Evolutionary conservation across 78 protist genomes (phyloP).

Genomic region (Chrysochromulina tobinii): DNA sequence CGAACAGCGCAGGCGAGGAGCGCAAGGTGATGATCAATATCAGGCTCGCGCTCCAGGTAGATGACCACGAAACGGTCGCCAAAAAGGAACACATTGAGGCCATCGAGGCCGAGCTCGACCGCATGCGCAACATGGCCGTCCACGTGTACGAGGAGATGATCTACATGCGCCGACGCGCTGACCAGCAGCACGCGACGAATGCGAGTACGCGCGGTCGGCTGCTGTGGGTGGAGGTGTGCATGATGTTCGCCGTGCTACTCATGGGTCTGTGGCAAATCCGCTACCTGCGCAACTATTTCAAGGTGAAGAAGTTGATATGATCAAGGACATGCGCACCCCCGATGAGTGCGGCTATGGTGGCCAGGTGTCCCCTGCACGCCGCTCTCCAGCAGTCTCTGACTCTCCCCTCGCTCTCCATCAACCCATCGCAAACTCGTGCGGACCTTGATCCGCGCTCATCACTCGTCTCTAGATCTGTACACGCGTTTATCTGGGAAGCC

Average conservation of each 20-base stretch:
- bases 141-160: not conserved
- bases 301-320: not conserved
- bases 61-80: not conserved
- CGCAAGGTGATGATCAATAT: not conserved
- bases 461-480: no score
- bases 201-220: not conserved
- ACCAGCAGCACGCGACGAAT: not conserved
- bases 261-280: conserved; percentile 10
- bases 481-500: no score
- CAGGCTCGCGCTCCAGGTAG: not conserved
- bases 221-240: not conserved
- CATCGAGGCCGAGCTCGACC: not conserved
- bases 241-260: not conserved
- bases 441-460: no score
- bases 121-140: not conserved
- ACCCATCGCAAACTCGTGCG: no score
- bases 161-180: not conserved
- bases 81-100: not conserved
- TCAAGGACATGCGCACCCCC: not conserved
- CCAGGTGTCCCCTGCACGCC: no score
- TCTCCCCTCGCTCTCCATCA: no score
- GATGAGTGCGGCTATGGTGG: no score
- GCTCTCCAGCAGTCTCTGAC: no score
- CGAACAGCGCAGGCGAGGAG: not conserved
- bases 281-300: not conserved